phyloP scores from a whole-genome alignment of 768 basidiomycete genomes.

The Tricholoma saponaceum region DNA sequence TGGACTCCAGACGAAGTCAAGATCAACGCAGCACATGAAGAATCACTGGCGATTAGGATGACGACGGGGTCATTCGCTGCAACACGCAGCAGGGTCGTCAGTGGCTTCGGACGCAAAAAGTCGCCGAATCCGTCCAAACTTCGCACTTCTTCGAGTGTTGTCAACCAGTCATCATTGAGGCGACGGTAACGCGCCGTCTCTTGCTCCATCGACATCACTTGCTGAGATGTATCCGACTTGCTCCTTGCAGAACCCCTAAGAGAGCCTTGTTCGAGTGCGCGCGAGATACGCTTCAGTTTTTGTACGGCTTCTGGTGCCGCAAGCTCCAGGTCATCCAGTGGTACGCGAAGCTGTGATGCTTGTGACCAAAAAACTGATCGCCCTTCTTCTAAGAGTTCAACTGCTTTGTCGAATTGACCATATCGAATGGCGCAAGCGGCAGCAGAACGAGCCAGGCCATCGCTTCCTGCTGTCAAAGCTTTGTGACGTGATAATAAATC shows the following conservation, averaged over 20 bases:
- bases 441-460: too few relatives aligned
- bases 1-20: too few relatives aligned
- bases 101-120: neutral
- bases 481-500: neutral
- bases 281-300: neutral
- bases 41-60: neutral
- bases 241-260: neutral
- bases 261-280: neutral
- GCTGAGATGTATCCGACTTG: neutral
- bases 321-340: neutral
- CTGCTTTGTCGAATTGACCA: neutral
- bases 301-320: neutral
- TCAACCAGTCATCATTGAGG: neutral
- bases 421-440: too few relatives aligned
- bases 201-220: neutral
- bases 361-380: neutral
- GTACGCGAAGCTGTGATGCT: neutral
- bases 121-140: neutral
- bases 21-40: neutral
- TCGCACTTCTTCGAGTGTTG: neutral
- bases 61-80: neutral
- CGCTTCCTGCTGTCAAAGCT: neutral
- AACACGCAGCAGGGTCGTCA: neutral
- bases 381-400: neutral
- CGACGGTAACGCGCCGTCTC: neutral